Evolutionary conservation across 768 basidiomycete genomes (phyloP).

Genomic region (Pulveroboletus sp.): DNA sequence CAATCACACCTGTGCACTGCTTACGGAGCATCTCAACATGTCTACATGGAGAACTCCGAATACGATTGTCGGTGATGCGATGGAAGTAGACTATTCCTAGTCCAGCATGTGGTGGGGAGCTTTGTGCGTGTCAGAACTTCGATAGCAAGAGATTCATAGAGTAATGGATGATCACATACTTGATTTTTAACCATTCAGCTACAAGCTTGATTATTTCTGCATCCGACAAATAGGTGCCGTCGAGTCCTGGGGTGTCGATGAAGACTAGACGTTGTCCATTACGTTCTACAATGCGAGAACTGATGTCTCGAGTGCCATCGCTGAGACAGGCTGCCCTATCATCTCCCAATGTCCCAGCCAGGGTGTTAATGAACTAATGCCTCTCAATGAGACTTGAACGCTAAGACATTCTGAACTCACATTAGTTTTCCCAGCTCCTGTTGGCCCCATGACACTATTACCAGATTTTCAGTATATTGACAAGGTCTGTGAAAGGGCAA

Average conservation of each 20-base stretch:
- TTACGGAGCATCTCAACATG: neutral
- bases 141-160: neutral
- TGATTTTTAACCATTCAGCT: neutral
- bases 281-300: neutral
- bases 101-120: neutral
- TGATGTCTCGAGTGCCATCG: neutral
- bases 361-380: constrained; percentile 5
- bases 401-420: neutral
- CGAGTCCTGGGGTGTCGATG: constrained; percentile 9
- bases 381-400: neutral
- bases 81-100: constrained; percentile 4
- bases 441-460: constrained; percentile 1
- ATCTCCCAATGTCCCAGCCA: neutral
- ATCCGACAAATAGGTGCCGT: neutral
- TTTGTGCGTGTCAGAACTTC: neutral
- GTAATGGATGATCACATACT: neutral
- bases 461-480: too few relatives aligned
- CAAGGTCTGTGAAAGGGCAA: too few relatives aligned
- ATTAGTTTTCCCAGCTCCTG: constrained; percentile 8
- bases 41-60: neutral
- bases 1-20: neutral
- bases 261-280: constrained; percentile 1
- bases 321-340: neutral
- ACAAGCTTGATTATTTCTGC: neutral
- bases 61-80: constrained; percentile 8